Conservation (phyloP, 495 filamentous ascomycete genomes). For the Penicillium angulare region DNA sequence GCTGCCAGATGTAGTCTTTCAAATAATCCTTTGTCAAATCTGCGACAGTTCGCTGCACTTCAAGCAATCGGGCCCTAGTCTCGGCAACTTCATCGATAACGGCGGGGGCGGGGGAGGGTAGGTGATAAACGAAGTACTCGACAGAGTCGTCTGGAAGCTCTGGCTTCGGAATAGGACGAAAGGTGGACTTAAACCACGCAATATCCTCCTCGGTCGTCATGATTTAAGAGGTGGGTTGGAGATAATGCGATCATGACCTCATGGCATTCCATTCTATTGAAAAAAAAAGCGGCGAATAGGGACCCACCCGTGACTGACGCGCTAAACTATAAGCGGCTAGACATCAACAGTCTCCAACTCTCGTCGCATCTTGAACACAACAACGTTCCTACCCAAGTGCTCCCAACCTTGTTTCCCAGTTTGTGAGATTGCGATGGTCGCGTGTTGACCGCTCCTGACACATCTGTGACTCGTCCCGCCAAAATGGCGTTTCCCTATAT, state of each 20-base stretch:
- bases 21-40: constrained; percentile 61
- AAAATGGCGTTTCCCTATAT: constrained; percentile 56
- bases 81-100: constrained; percentile 50
- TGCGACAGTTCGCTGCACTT: constrained; percentile 65
- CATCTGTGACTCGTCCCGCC: constrained; percentile 9
- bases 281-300: constrained; percentile 29
- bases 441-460: constrained; percentile 24
- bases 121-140: constrained; percentile 77
- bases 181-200: constrained; percentile 51
- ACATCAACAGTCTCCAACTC: constrained; percentile 42
- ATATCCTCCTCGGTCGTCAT: constrained; percentile 50
- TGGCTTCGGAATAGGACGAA: constrained; percentile 61
- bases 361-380: constrained; percentile 33
- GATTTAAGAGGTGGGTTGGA: constrained; percentile 7
- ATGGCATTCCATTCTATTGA: constrained; percentile 27
- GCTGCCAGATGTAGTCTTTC: constrained; percentile 93
- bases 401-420: neutral
- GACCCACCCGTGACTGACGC: constrained; percentile 23
- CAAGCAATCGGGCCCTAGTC: constrained; percentile 59
- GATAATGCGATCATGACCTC: constrained; percentile 35
- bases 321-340: constrained; percentile 38
- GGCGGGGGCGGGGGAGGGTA: constrained; percentile 49
- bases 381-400: constrained; percentile 29
- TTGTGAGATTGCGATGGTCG: constrained; percentile 30
- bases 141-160: constrained; percentile 80